These are phyloP conservation scores for Mortierella sp. DNA, from an alignment of 371 early-diverging fungal species.

Conservation along the genomic window DNA sequence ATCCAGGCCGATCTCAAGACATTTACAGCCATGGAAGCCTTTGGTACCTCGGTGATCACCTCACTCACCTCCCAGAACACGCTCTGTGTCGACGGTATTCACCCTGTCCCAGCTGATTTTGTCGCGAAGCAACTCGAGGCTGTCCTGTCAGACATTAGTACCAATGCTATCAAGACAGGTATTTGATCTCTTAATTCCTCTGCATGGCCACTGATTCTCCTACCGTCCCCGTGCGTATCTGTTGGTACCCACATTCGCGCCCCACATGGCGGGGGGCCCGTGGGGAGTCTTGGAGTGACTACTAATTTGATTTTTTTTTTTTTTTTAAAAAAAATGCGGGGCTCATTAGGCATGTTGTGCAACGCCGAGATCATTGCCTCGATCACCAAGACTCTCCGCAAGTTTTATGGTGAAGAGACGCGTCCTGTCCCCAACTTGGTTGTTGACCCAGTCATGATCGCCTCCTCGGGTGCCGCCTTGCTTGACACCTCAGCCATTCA, in stretches of 20 bases:
- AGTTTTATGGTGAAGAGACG: constrained; percentile 51
- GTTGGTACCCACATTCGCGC: too few relatives aligned
- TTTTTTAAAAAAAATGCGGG: constrained; percentile 27
- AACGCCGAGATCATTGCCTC: constrained; percentile 68
- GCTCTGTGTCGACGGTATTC: constrained; percentile 75
- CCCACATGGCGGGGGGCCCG: too few relatives aligned
- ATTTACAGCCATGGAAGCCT: constrained; percentile 75
- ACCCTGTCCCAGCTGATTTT: constrained; percentile 69
- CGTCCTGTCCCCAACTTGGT: constrained; percentile 59
- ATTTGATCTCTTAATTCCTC: too few relatives aligned
- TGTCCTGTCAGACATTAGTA: constrained; percentile 82
- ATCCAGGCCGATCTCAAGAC: constrained; percentile 94
- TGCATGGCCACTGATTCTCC: background rate
- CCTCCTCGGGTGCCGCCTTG: constrained; percentile 76
- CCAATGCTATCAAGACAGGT: constrained; percentile 84
- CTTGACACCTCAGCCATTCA: constrained; percentile 71
- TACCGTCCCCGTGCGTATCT: too few relatives aligned
- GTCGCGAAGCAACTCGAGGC: constrained; percentile 76
- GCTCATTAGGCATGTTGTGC: constrained; percentile 75
- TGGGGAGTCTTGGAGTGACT: too few relatives aligned
- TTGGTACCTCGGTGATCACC: constrained; percentile 81
- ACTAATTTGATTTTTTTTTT: background rate
- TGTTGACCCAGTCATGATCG: constrained; percentile 90
- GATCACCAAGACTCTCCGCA: constrained; percentile 59
- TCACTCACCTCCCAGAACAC: constrained; percentile 90